Percentiles rank a stretch among this genome's conserved stretches.
These are phyloP conservation scores for Pneumocystis oryctolagi DNA, from an alignment of 1,139 yeast species.

Conservation along the genomic window DNA sequence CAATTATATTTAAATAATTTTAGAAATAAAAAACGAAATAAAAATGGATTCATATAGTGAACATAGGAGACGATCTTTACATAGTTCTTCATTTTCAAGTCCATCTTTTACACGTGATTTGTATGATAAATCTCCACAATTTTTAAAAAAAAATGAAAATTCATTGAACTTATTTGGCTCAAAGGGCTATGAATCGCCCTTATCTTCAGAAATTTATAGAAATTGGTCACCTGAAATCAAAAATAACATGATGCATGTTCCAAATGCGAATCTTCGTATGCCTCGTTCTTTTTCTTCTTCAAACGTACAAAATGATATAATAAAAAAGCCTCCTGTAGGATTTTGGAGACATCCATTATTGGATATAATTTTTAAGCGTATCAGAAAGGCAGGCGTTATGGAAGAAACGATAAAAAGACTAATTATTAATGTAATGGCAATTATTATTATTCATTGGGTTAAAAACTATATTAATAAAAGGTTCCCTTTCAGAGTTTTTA, in stretches of 20 bases:
- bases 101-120: background rate
- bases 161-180: background rate
- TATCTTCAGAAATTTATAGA: background rate
- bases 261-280: background rate
- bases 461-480: background rate
- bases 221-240: background rate
- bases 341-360: conserved; percentile 1
- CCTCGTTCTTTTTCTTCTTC: background rate
- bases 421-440: background rate
- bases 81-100: background rate
- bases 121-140: background rate
- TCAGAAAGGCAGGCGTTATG: background rate
- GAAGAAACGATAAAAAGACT: background rate
- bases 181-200: background rate
- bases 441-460: background rate
- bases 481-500: background rate
- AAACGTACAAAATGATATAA: background rate
- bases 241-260: background rate
- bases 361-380: background rate
- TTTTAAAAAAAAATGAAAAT: background rate
- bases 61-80: background rate
- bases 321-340: background rate
- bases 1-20: background rate
- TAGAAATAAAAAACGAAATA: background rate
- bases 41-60: background rate